Evolutionary conservation across 2,329 filamentous ascomycete genomes (phyloP), one percentile per base, ranked within the genome.

Genomic region (Ophiosphaerella narmari): DNA sequence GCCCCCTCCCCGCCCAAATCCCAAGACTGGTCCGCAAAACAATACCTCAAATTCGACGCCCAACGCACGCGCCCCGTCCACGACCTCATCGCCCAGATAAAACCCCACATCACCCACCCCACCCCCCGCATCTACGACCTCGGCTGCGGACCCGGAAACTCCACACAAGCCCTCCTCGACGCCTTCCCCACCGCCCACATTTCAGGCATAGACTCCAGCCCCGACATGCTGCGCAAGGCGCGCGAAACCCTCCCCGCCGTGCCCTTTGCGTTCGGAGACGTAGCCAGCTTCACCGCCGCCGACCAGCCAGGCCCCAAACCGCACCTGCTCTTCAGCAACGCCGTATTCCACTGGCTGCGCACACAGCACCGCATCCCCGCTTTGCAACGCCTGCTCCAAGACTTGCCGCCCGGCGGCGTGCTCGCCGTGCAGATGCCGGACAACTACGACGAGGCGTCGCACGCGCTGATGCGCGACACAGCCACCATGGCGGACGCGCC

Each of bases 131-230:
- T 86, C 57, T 72, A 83, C 57, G 83, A 86, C 51, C 72, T 86
- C 1, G 83, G 83, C 57, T 86, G 83, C 64, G 83, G 83, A 0
- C 83, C 83, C 0, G 83, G 80, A 5, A 86, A 85, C 69, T 83
- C 80, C 2, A 86, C 83, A 0, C 66, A 70, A 1, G 76, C 79
- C 1, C 74, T 86, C 1, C 66, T 70, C 4, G 57, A 64, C 2
- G 74, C 74, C 4, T 86, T 80, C 62, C 80, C 82, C 0, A 39
- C 66, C 4, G 78, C 82, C 0, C 49, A 62, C 0, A 58, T 85
- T 37, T 71, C 72, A 0, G 83, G 82, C 8, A 74, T 86, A 39
- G 83, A 86, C 56, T 78, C 78, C 0, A 82, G 78, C 0, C 75
- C 77, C 0, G 78, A 82, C 55, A 86, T 86, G 83, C 73, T 86